Conservation (phyloP, 2,329 filamentous ascomycete genomes). For the Calycina marina region DNA sequence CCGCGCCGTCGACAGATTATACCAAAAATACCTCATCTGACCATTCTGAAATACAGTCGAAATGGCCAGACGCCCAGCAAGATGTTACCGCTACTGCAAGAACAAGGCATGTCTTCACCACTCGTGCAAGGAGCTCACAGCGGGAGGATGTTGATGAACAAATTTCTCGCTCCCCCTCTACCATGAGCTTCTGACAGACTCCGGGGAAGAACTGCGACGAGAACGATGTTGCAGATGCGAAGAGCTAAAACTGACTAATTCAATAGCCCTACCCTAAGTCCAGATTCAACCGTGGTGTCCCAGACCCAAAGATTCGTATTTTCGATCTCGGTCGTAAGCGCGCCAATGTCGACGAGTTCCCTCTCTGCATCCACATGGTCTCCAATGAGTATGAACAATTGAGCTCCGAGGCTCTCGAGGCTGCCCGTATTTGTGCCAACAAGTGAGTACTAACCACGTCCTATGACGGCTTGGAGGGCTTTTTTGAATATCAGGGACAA, state of each 20-base stretch:
- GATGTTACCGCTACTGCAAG: slow-evolving; percentile 99
- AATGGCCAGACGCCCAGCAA: slow-evolving; percentile 98
- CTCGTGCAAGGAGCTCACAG: too few species aligned
- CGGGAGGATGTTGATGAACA: too few species aligned
- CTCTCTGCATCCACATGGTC: slow-evolving; percentile 95
- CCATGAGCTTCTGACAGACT: too few species aligned
- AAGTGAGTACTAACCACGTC: slow-evolving; percentile 64
- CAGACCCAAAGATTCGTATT: slow-evolving; percentile 72
- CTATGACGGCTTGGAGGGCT: background rate
- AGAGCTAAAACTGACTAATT: slow-evolving; percentile 9
- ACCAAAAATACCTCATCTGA: slow-evolving; percentile 7
- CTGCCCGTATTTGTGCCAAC: slow-evolving; percentile 99
- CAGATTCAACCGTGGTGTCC: slow-evolving; percentile 99
- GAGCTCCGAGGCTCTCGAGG: slow-evolving; percentile 98
- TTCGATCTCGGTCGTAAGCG: slow-evolving; percentile 99
- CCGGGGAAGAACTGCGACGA: too few species aligned
- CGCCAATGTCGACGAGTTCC: slow-evolving; percentile 98
- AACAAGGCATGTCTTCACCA: slow-evolving; percentile 99
- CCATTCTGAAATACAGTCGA: slow-evolving; percentile 50
- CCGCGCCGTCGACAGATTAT: background rate
- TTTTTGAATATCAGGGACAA: too few species aligned
- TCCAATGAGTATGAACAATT: slow-evolving; percentile 99
- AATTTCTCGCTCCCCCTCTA: background rate
- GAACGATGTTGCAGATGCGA: too few species aligned
- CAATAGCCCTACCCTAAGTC: slow-evolving; percentile 92